A percentile compares a stretch with the other conserved stretches of the same genome.
phyloP scores from a whole-genome alignment of 805 yeast species.

The Metschnikowia hibisci region DNA sequence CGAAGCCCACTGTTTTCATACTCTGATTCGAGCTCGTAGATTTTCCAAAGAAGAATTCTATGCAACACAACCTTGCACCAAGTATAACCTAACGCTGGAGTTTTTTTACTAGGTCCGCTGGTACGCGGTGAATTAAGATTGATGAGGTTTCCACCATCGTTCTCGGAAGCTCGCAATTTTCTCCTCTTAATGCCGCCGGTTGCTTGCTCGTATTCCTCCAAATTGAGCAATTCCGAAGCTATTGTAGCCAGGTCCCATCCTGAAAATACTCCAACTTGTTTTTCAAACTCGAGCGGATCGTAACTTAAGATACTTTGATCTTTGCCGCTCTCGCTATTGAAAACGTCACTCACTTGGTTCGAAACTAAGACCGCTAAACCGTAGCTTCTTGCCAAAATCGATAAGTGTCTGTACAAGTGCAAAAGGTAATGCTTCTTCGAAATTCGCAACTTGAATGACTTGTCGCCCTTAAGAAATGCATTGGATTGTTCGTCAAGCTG shows the following conservation, averaged over 20 bases:
- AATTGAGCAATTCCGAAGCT: neutral
- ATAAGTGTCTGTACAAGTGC: constrained; percentile 45
- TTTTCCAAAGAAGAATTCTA: constrained; percentile 17
- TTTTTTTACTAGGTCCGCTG: constrained; percentile 9
- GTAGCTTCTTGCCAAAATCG: constrained; percentile 43
- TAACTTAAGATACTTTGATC: constrained; percentile 11
- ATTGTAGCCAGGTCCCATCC: constrained; percentile 58
- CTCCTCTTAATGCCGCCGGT: neutral
- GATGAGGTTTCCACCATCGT: neutral
- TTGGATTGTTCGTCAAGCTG: constrained; percentile 30
- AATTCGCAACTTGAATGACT: constrained; percentile 23
- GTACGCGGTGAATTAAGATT: no score
- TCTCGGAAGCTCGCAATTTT: neutral
- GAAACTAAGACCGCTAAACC: constrained; percentile 63
- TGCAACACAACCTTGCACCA: constrained; percentile 17
- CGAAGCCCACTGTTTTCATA: neutral
- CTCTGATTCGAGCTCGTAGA: constrained; percentile 8
- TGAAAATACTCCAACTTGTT: constrained; percentile 66
- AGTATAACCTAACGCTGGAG: constrained; percentile 19
- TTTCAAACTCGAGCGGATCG: constrained; percentile 46
- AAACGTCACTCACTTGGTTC: constrained; percentile 74
- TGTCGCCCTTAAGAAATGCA: constrained; percentile 15
- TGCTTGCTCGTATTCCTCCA: neutral
- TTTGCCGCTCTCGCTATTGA: constrained; percentile 21
- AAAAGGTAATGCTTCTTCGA: constrained; percentile 42